Percentiles rank a stretch among this genome's conserved stretches.
phyloP scores from a whole-genome alignment of 495 filamentous ascomycete genomes.

The Lophium mytilinum region DNA sequence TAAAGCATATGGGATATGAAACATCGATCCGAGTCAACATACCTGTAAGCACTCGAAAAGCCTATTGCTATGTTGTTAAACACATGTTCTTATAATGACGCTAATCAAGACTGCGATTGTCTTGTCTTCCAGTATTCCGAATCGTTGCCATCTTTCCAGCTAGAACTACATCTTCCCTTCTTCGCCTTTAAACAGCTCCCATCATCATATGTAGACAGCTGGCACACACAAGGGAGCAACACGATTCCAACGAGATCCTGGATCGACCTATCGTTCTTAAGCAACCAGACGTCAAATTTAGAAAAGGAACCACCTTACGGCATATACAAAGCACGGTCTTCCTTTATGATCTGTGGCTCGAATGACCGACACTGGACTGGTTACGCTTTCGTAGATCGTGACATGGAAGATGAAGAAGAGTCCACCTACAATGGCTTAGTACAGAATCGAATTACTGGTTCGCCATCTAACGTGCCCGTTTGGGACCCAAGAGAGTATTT shows the following conservation, averaged over 20 bases:
- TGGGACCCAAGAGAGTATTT: constrained; percentile 12
- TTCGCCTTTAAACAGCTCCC: not conserved
- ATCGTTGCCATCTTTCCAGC: not conserved
- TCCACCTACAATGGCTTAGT: not conserved
- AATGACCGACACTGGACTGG: constrained; percentile 1
- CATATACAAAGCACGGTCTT: constrained; percentile 1
- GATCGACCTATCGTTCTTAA: constrained; percentile 3
- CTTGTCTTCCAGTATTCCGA: not conserved
- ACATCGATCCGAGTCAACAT: constrained; percentile 9
- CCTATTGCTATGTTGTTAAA: no score
- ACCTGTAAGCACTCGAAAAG: not conserved
- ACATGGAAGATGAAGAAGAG: not conserved
- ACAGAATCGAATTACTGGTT: not conserved
- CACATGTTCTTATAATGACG: no score
- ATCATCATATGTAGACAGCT: not conserved
- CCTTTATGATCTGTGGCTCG: constrained; percentile 6
- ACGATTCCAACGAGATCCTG: not conserved
- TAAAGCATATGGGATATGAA: constrained; percentile 2
- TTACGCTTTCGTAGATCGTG: constrained; percentile 9
- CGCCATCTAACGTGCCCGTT: not conserved
- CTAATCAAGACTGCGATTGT: not conserved
- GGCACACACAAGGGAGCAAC: not conserved
- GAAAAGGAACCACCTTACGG: not conserved
- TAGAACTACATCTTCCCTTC: constrained; percentile 12
- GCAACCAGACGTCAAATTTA: not conserved